phyloP scores from a whole-genome alignment of 2,329 filamentous ascomycete genomes.

The Mollisiaceae sp. region DNA sequence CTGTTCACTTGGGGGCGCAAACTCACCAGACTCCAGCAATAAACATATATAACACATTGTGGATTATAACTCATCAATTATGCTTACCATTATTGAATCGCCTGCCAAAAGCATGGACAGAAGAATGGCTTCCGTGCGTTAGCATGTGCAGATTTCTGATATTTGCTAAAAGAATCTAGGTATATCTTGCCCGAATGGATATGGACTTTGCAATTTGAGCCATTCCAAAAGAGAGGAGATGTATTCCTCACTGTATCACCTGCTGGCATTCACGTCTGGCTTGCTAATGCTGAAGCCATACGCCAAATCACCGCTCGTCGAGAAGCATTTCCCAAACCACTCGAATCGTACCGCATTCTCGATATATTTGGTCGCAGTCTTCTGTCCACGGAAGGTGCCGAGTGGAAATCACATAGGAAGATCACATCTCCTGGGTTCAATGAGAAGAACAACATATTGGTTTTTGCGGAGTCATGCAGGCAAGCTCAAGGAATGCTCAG shows the following conservation, averaged over 20 bases:
- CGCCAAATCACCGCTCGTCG: conserved; percentile 68
- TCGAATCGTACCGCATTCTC: conserved; percentile 61
- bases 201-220: conserved; percentile 59
- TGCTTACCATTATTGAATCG: conserved; percentile 61
- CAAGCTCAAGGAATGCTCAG: conserved; percentile 68
- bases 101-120: conserved; percentile 60
- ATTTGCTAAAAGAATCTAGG: conserved; percentile 43
- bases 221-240: conserved; percentile 66
- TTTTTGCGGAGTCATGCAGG: conserved; percentile 65
- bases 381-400: conserved; percentile 68
- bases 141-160: background rate
- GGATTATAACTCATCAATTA: conserved; percentile 59
- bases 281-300: conserved; percentile 64
- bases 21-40: conserved; percentile 46
- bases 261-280: conserved; percentile 52
- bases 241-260: conserved; percentile 69
- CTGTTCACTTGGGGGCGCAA: background rate
- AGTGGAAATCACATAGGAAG: conserved; percentile 77
- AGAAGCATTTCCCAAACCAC: conserved; percentile 74
- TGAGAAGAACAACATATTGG: conserved; percentile 73
- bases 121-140: conserved; percentile 62
- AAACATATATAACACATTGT: conserved; percentile 56
- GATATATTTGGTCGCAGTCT: conserved; percentile 75
- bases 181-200: conserved; percentile 64
- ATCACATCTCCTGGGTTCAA: conserved; percentile 75